Evolutionary conservation across 768 basidiomycete species (phyloP).

Genomic region (Lactarius hengduanensis): DNA sequence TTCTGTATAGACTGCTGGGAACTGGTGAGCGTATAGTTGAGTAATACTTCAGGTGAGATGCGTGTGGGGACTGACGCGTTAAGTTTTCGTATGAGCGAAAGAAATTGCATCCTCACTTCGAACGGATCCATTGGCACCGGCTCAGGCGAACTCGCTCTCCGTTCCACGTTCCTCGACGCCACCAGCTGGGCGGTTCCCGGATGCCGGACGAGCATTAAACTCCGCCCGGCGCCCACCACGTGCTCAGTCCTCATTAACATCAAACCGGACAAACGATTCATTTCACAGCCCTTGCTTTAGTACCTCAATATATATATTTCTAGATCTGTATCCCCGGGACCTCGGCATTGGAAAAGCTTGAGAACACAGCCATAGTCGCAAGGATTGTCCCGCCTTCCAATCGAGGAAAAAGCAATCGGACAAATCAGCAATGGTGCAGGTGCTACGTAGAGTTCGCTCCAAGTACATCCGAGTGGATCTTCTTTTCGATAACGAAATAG

Average conservation of each 20-base stretch:
- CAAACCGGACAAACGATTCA: not conserved
- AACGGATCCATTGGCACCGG: constrained; percentile 57
- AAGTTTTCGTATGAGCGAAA: constrained; percentile 56
- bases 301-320: constrained; percentile 5
- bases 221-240: not conserved
- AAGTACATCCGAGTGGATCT: not conserved
- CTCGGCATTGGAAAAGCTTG: not conserved
- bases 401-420: not conserved
- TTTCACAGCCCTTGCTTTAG: not conserved
- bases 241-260: not conserved
- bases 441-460: not conserved
- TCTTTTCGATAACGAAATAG: not conserved
- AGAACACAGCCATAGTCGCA: not conserved
- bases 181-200: not conserved
- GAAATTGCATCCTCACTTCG: constrained; percentile 74
- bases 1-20: constrained; percentile 88
- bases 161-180: not conserved
- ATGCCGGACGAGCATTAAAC: not conserved
- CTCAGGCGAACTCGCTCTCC: not conserved
- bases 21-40: constrained; percentile 43
- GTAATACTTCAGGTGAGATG: constrained; percentile 6
- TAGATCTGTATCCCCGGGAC: not conserved
- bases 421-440: not conserved
- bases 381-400: not conserved
- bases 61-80: constrained; percentile 55